Evolutionary conservation across 805 yeast species (phyloP), one percentile per base, ranked within the genome.

Genomic region (Saccharomycopsis schoenii): DNA sequence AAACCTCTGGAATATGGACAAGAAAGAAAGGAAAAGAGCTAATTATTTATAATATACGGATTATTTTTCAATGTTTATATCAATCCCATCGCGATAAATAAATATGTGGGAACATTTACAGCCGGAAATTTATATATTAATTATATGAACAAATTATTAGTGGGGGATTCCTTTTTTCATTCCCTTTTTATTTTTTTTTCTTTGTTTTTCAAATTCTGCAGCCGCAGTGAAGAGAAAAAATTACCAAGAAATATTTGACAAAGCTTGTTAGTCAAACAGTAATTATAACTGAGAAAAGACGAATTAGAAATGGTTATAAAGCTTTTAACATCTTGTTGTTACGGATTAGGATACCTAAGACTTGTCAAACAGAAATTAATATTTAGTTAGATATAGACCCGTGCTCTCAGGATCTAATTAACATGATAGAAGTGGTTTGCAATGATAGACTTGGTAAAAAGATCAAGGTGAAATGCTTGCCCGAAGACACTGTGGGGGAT

Each of bases 371-470:
- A 29, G 6, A 3, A 29, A 29, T 29, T 4, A 29, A 29, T 6
- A 29, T 29, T 29, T 29, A 29, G 3, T 29, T 29, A 29, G 34
- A 29, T 29, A 29, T 6, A 3, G 3, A 29, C 6, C 34, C 34
- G 34, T 6, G 3, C 6, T 29, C 6, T 29, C 34, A 29, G 34
- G 6, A 29, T 29, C 34, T 29, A 29, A 6, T 29, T 4, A 63
- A 14, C 4, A 86, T 87, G 92, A 83, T 88, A 59, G 90, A 88
- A 69, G 87, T 88, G 15, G 68, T 77, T 4, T 87, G 90, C 64
- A 86, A 84, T 68, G 94, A 87, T 66, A 80, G 96, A 66, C 77
- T 93, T 17, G 98, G 98, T 0, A 89, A 89, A 72, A 90, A 89
- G 69, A 86, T 91, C 54, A 79, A 80, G 60, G 97, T 94, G 52